Conservation (phyloP, 2,329 filamentous ascomycete species). For the Nigrospora oryzae region DNA sequence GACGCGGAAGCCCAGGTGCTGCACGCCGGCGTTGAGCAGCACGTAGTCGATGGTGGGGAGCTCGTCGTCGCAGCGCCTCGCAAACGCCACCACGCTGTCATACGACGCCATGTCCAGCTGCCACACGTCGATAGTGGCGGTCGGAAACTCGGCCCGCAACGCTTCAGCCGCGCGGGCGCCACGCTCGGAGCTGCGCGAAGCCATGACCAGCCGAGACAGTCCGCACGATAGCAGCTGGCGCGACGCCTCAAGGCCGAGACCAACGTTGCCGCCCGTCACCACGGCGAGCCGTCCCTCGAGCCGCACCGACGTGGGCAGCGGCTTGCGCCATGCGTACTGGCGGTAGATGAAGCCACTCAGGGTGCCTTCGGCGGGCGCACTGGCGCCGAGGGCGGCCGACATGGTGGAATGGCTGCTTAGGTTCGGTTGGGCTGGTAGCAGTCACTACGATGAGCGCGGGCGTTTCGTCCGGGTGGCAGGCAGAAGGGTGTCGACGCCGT, state of each 20-base stretch:
- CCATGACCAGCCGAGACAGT: not conserved
- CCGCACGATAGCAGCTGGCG: not conserved
- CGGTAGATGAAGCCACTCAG: no score
- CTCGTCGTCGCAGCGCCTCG: conserved; percentile 14
- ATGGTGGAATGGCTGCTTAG: no score
- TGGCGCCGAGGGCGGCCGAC: no score
- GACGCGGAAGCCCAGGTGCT: no score
- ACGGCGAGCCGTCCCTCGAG: no score
- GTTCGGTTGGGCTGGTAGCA: no score
- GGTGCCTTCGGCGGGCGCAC: no score
- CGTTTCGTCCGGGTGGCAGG: no score
- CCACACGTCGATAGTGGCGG: conserved; percentile 19
- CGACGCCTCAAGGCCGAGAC: not conserved
- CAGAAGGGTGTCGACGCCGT: no score
- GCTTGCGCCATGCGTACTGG: no score
- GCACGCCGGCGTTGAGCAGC: conserved; percentile 18
- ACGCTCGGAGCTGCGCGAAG: not conserved
- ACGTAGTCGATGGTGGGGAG: conserved; percentile 7
- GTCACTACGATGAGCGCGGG: no score
- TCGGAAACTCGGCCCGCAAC: conserved; percentile 15
- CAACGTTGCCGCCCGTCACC: not conserved
- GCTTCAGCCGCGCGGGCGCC: not conserved
- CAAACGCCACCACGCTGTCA: conserved; percentile 24
- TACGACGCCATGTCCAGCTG: conserved; percentile 27
- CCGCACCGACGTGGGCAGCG: no score